Conservation (phyloP, 345 rosid species). For the Carallia brachiata region DNA sequence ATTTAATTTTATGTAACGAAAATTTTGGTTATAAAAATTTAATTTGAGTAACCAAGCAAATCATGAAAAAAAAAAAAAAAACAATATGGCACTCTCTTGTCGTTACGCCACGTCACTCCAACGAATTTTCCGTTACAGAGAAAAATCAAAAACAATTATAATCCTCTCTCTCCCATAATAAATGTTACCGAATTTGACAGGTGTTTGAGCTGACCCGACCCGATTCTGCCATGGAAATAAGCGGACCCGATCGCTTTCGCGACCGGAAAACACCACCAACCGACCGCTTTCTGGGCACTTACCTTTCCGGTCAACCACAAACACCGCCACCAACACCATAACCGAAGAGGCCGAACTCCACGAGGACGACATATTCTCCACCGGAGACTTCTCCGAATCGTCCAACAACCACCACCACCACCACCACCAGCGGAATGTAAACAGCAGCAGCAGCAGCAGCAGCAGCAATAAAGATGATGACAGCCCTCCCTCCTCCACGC, state of each 20-base stretch:
- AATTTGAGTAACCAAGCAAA: too few species aligned
- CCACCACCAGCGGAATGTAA: neutral
- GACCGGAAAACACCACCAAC: constrained; percentile 24
- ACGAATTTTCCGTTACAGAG: too few species aligned
- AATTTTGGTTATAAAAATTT: too few species aligned
- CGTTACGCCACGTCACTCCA: too few species aligned
- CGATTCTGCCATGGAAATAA: constrained; percentile 28
- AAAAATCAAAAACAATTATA: too few species aligned
- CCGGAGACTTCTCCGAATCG: constrained; percentile 46
- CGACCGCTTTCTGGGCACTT: constrained; percentile 41
- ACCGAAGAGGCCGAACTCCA: constrained; percentile 51
- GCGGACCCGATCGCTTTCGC: constrained; percentile 34
- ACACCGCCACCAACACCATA: constrained; percentile 29
- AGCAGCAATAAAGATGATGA: neutral
- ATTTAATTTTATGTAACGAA: too few species aligned
- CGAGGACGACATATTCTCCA: constrained; percentile 67
- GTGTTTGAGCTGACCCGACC: neutral
- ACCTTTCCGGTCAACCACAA: constrained; percentile 17
- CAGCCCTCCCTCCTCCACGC: constrained; percentile 30
- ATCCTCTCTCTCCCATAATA: too few species aligned
- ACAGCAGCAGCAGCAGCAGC: too few species aligned
- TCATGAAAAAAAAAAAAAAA: too few species aligned
- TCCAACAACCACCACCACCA: constrained; percentile 6
- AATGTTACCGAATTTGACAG: neutral
- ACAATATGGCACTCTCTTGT: too few species aligned